Conservation (phyloP, 768 basidiomycete species). For the Dioszegia hungarica region DNA sequence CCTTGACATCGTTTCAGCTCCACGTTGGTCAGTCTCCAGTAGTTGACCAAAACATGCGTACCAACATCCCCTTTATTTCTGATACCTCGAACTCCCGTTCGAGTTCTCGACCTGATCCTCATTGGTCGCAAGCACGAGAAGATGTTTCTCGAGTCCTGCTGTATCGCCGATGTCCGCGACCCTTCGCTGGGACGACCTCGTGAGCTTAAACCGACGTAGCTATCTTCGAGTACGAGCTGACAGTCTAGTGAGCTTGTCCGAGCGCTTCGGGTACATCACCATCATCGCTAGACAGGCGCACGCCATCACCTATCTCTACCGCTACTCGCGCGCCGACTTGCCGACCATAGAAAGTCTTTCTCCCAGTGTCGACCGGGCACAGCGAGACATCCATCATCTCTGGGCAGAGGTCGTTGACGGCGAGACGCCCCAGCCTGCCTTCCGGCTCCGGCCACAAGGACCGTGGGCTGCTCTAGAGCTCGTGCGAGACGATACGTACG, state of each 20-base stretch:
- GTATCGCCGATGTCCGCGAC: no score
- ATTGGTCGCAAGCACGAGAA: no score
- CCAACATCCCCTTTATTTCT: no score
- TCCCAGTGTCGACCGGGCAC: not conserved
- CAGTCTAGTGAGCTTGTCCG: not conserved
- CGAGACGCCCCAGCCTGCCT: not conserved
- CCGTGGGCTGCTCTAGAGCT: not conserved
- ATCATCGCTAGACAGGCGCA: not conserved
- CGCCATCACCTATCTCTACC: not conserved
- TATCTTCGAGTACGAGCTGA: no score
- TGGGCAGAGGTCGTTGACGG: constrained; percentile 4
- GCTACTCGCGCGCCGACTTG: not conserved
- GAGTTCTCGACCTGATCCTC: no score
- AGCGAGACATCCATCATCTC: not conserved
- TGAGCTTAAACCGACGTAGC: no score
- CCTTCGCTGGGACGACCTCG: no score
- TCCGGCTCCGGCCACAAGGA: not conserved
- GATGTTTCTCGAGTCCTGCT: no score
- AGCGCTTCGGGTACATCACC: not conserved
- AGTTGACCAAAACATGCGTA: no score
- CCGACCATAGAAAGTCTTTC: not conserved
- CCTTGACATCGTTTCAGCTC: no score
- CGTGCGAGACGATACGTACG: not conserved
- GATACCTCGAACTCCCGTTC: no score
- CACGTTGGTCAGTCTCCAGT: no score